Evolutionary conservation across 2,329 filamentous ascomycete species (phyloP).

Genomic region (Madurella fahalii): DNA sequence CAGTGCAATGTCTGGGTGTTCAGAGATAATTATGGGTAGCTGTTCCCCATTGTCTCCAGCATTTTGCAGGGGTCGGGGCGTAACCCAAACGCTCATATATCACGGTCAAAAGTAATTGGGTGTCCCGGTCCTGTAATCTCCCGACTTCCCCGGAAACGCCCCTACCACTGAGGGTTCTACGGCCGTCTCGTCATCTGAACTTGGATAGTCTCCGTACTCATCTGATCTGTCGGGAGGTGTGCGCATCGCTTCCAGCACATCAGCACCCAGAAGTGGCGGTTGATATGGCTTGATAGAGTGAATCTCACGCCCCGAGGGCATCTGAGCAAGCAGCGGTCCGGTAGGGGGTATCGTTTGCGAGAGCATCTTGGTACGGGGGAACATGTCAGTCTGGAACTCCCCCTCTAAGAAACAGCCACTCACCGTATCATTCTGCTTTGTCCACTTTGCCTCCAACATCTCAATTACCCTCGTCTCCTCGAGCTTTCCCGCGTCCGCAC

Average conservation of each 20-base stretch:
- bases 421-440: conserved; percentile 88
- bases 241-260: conserved; percentile 60
- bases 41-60: too few relatives aligned
- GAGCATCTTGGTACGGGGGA: conserved; percentile 56
- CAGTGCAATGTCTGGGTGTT: too few relatives aligned
- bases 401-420: conserved; percentile 28
- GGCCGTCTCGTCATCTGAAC: conserved; percentile 42
- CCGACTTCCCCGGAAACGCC: conserved; percentile 47
- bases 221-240: conserved; percentile 47
- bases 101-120: conserved; percentile 35
- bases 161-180: conserved; percentile 38
- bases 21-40: too few relatives aligned
- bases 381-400: background rate
- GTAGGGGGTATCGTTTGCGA: conserved; percentile 71
- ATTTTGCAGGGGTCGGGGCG: too few relatives aligned
- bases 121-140: conserved; percentile 38
- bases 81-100: background rate
- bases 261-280: conserved; percentile 60
- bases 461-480: conserved; percentile 85
- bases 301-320: conserved; percentile 87
- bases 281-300: conserved; percentile 66
- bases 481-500: conserved; percentile 74
- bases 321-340: conserved; percentile 66
- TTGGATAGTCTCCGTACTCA: conserved; percentile 38
- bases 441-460: conserved; percentile 85